These are phyloP conservation scores for Aureobasidium pullulans DNA, from an alignment of 2,329 filamentous ascomycete genomes.

Conservation along the genomic window DNA sequence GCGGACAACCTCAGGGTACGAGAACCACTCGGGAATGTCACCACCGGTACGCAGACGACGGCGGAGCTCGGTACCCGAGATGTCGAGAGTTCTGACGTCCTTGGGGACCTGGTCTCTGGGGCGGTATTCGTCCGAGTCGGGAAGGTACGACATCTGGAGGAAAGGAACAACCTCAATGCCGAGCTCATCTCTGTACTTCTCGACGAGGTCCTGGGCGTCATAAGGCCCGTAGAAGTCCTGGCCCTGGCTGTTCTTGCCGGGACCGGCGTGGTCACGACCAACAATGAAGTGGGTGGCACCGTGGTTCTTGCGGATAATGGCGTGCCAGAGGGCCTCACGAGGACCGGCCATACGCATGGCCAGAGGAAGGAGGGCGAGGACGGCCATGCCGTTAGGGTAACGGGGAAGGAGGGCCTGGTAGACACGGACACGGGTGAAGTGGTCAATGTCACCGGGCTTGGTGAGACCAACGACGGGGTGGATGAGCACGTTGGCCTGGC, in stretches of 20 bases:
- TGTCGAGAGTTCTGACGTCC: slow-evolving; percentile 66
- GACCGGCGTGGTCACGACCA: slow-evolving; percentile 94
- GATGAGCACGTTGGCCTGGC: slow-evolving; percentile 97
- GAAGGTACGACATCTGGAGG: slow-evolving; percentile 99
- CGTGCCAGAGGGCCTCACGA: slow-evolving; percentile 98
- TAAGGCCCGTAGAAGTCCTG: slow-evolving; percentile 97
- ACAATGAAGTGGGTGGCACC: slow-evolving; percentile 99
- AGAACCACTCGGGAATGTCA: slow-evolving; percentile 99
- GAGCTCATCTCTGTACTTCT: slow-evolving; percentile 93
- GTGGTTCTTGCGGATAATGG: slow-evolving; percentile 99
- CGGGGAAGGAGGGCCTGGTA: slow-evolving; percentile 94
- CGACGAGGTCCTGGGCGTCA: slow-evolving; percentile 90
- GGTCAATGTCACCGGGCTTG: slow-evolving; percentile 98
- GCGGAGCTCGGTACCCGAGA: slow-evolving; percentile 68
- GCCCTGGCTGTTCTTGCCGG: slow-evolving; percentile 95
- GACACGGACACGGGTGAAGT: slow-evolving; percentile 97
- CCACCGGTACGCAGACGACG: slow-evolving; percentile 82
- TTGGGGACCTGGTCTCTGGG: slow-evolving; percentile 83
- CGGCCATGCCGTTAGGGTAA: slow-evolving; percentile 99
- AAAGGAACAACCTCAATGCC: slow-evolving; percentile 98
- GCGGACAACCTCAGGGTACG: slow-evolving; percentile 95
- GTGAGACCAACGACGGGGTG: slow-evolving; percentile 97
- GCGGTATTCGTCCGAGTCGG: slow-evolving; percentile 92
- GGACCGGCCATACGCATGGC: slow-evolving; percentile 99
- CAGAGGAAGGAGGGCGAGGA: slow-evolving; percentile 85